Evolutionary conservation across 2,329 filamentous ascomycete species (phyloP).

Genomic region (Ophiocordyceps australis): DNA sequence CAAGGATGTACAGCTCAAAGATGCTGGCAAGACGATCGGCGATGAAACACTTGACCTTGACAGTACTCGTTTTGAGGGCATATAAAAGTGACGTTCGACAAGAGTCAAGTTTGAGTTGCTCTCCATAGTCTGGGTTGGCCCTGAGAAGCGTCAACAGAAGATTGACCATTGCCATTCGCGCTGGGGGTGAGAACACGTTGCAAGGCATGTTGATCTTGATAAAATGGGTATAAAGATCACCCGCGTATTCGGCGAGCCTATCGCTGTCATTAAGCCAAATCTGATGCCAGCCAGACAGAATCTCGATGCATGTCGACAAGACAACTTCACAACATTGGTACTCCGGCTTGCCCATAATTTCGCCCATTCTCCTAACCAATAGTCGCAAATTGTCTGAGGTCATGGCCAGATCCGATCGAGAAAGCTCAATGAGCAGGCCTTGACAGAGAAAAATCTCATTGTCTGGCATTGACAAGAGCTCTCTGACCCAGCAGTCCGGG

Average conservation of each 20-base stretch:
- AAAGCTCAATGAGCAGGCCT: constrained; percentile 29
- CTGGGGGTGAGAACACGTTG: constrained; percentile 49
- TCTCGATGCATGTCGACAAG: constrained; percentile 45
- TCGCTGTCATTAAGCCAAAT: constrained; percentile 44
- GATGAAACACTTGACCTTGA: constrained; percentile 60
- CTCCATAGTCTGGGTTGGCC: constrained; percentile 47
- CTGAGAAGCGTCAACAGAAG: constrained; percentile 56
- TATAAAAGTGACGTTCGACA: constrained; percentile 55
- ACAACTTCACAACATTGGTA: constrained; percentile 61
- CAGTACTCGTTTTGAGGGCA: constrained; percentile 47
- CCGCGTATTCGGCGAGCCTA: constrained; percentile 45
- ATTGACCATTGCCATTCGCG: constrained; percentile 47
- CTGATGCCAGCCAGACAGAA: constrained; percentile 44
- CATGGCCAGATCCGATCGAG: constrained; percentile 33
- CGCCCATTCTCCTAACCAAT: constrained; percentile 31
- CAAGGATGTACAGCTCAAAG: constrained; percentile 69
- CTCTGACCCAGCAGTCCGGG: constrained; percentile 28
- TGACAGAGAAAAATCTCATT: constrained; percentile 36
- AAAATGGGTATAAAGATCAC: constrained; percentile 67
- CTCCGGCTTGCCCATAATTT: constrained; percentile 33
- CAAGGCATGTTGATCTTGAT: constrained; percentile 47
- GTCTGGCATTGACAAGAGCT: constrained; percentile 27
- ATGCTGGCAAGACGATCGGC: constrained; percentile 51
- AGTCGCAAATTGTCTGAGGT: constrained; percentile 23
- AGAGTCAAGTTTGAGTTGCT: constrained; percentile 35